Conservation (phyloP, 345 rosid species). For the Citrus glauca region DNA sequence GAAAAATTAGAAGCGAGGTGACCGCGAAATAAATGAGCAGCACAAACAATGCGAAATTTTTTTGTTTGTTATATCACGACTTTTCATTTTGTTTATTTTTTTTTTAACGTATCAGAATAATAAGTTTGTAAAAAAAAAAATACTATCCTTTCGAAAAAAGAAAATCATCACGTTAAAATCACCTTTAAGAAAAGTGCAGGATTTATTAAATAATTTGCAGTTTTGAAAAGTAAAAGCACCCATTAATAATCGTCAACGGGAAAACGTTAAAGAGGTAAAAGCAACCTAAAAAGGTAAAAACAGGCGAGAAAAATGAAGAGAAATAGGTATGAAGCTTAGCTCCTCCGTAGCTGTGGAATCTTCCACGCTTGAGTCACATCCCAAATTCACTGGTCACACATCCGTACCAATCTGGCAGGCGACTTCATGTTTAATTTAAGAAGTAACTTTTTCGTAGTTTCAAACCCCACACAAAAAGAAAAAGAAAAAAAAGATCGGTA, state of each 20-base stretch:
- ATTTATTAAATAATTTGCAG: not conserved
- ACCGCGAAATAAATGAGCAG: no score
- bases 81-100: no score
- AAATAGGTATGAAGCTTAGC: not conserved
- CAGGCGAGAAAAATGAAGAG: not conserved
- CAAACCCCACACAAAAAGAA: no score
- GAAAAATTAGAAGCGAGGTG: no score
- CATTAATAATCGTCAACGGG: not conserved
- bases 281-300: not conserved
- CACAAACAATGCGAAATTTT: no score
- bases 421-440: not conserved
- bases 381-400: not conserved
- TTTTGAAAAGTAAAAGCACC: not conserved
- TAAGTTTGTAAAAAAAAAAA: not conserved
- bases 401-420: not conserved
- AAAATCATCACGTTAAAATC: not conserved
- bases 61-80: no score
- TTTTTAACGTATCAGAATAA: no score
- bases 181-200: not conserved
- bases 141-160: not conserved
- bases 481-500: no score
- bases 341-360: not conserved
- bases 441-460: no score
- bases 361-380: not conserved
- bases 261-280: not conserved